These are phyloP conservation scores for Nissolia schottii DNA, from an alignment of 306 rosid genomes.

Conservation along the genomic window DNA sequence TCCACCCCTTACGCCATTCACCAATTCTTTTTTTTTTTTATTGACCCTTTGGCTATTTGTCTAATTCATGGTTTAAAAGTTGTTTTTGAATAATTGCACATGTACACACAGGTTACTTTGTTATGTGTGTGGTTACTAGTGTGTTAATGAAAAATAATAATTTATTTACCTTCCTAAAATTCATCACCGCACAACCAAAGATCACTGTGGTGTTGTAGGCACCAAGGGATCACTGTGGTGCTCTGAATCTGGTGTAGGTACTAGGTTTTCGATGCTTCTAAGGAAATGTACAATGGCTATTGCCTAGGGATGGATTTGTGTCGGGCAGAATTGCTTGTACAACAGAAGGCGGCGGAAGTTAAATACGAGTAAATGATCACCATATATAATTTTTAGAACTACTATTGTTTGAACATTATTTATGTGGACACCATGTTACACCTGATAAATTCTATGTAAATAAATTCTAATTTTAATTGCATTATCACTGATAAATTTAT, in stretches of 20 bases:
- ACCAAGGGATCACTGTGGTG: background rate
- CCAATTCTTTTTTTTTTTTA: too few relatives aligned
- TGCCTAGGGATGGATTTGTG: background rate
- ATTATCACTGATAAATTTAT: too few relatives aligned
- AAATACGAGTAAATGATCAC: background rate
- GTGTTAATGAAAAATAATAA: background rate
- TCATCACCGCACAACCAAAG: background rate
- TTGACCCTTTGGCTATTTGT: background rate
- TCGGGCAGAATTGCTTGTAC: constrained; percentile 1
- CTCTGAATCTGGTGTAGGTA: background rate
- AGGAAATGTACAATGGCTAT: constrained; percentile 7
- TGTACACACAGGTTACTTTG: background rate
- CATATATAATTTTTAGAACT: background rate
- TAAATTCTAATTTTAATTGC: too few relatives aligned
- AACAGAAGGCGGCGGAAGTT: constrained; percentile 4
- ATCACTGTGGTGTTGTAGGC: background rate
- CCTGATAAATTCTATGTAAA: too few relatives aligned
- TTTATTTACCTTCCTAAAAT: background rate
- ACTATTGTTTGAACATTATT: too few relatives aligned
- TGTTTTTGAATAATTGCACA: background rate
- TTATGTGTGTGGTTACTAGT: background rate
- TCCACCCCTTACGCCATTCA: background rate
- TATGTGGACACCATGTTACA: too few relatives aligned
- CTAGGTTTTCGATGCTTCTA: background rate
- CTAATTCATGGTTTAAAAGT: background rate